These are phyloP conservation scores for Aspergillus versicolor DNA, from an alignment of 2,329 filamentous ascomycete species.

Conservation along the genomic window DNA sequence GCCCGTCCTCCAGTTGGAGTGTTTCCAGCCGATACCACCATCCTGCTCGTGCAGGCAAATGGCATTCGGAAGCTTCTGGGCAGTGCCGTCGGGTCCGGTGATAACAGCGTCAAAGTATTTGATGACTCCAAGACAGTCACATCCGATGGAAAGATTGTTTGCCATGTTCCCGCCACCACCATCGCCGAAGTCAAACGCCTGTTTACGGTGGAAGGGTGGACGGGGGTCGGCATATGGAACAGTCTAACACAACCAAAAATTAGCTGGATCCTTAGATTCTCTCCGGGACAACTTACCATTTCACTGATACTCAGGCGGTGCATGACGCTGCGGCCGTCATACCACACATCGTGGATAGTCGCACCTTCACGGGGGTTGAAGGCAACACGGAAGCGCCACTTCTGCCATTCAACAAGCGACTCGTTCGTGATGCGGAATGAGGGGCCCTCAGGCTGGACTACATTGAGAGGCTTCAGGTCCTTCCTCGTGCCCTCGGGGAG, in stretches of 20 bases:
- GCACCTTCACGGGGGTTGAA: slow-evolving; percentile 63
- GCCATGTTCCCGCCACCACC: slow-evolving; percentile 65
- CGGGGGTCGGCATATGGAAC: slow-evolving; percentile 68
- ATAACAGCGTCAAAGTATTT: slow-evolving; percentile 63
- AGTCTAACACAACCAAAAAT: slow-evolving; percentile 20
- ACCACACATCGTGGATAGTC: slow-evolving; percentile 68
- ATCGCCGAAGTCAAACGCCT: slow-evolving; percentile 72
- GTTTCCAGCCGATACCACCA: slow-evolving; percentile 65
- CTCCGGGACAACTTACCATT: slow-evolving; percentile 50
- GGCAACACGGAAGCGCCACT: slow-evolving; percentile 66
- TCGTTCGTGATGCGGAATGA: slow-evolving; percentile 55
- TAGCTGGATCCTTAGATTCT: not conserved
- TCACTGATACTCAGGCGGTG: slow-evolving; percentile 68
- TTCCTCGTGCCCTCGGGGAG: slow-evolving; percentile 45
- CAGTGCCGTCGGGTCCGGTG: slow-evolving; percentile 54
- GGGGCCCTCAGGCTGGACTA: slow-evolving; percentile 68
- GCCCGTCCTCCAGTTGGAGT: slow-evolving; percentile 66
- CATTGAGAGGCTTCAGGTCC: slow-evolving; percentile 68
- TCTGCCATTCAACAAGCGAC: slow-evolving; percentile 57
- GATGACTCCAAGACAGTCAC: slow-evolving; percentile 60
- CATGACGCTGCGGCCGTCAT: slow-evolving; percentile 64
- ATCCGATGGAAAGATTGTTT: slow-evolving; percentile 60
- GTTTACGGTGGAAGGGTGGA: slow-evolving; percentile 65
- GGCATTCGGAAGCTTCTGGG: slow-evolving; percentile 58
- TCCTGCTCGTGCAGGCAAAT: slow-evolving; percentile 68